Base-by-base conservation (phyloP, 495 filamentous ascomycete genomes). In the Penicillium crystallinum region DNA sequence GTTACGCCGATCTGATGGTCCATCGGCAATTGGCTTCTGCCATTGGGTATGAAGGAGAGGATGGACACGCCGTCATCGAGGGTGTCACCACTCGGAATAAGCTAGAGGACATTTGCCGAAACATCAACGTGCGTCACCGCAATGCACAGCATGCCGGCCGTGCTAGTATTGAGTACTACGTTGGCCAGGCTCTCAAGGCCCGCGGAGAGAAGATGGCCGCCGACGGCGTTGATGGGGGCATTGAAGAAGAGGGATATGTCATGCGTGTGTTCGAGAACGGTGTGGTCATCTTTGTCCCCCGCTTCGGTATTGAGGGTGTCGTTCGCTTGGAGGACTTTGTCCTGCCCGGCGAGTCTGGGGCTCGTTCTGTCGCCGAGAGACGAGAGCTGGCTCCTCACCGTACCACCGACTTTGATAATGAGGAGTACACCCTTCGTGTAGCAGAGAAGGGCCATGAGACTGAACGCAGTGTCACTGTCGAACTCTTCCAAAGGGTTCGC, bases 211-310 rank as follows among this genome's bases (percentile, higher is more conserved):
- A 72, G 62, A 54, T 75, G 53, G 60, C 69, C n/a, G 58, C 55
- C 18, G 56, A 64, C 37, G 68, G 67, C 12, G 65, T 66, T 9
- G 68, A 75, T 41, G 57, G 55, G 1, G 70, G 70, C 8, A 71
- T 88, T 12, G 83, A 87, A 47, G 91, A 96, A 68, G 91, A 97
- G 46, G 93, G 88, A 3, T 97, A 95, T 64, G 83, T 97, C 19
- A 96, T 98, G 87, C 88, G 88, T 67, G 86, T 98, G 17, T 97
- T 98, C 63, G 89, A 88, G 59, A 98, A 98, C 68, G 93, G 93
- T 4, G 90, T 95, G 53, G 92, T 96, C 4, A 91, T 97, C 3
- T 90, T 97, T 58, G 91, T 97, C 35, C 93, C 93, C 2, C 73
- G 90, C 12, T 98, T 98, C 65, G 95, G 93, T 12, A 92, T 98